phyloP scores from a whole-genome alignment of 352 stramenopile species.

The Pythium oligandrum region DNA sequence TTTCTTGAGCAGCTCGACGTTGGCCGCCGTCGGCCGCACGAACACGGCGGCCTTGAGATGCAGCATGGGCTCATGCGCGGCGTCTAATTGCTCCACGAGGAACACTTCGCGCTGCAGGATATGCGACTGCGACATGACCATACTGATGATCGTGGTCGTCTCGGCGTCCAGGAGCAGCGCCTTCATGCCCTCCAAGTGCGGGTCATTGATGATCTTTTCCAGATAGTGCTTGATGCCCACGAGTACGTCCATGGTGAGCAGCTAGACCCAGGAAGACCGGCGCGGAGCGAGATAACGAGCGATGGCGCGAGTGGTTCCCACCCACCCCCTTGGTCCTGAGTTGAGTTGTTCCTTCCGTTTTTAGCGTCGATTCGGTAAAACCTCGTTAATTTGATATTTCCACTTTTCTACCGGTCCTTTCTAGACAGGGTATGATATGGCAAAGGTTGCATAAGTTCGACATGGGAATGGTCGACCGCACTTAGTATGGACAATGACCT shows the following conservation, averaged over 20 bases:
- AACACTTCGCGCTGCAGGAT: conserved; percentile 96
- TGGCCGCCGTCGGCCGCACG: conserved; percentile 89
- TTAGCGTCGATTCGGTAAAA: too few species aligned
- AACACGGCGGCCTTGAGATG: conserved; percentile 96
- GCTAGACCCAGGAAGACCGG: neutral
- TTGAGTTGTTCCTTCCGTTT: too few species aligned
- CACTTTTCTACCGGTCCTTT: too few species aligned
- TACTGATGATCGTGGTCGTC: conserved; percentile 94
- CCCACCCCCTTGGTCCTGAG: too few species aligned
- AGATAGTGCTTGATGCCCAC: conserved; percentile 65
- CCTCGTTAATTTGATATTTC: too few species aligned
- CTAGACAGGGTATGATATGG: too few species aligned
- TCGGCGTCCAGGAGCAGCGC: conserved; percentile 93
- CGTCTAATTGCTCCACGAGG: conserved; percentile 91
- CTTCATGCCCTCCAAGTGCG: conserved; percentile 94
- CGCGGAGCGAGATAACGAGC: too few species aligned
- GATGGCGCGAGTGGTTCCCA: too few species aligned
- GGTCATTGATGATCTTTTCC: conserved; percentile 79
- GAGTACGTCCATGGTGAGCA: conserved; percentile 66
- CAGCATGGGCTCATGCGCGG: conserved; percentile 78
- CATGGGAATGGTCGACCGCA: too few species aligned
- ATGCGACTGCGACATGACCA: conserved; percentile 95
- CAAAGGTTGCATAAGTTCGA: too few species aligned
- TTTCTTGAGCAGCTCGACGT: conserved; percentile 87
- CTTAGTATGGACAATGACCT: too few species aligned